These are phyloP conservation scores for Zea mays DNA, from an alignment of 176 grass and related monocot genomes.

Conservation along the genomic window Zm-B73-REFERENCE-NAM-5.0 NC_050100.1:86515001-86515500, in stretches of 20 bases:
- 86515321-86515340: no score
- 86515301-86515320: no score
- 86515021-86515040: neutral
- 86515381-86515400: no score
- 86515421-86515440: no score
- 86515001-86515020: neutral
- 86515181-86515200: neutral
- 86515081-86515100: constrained; percentile 13
- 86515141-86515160: neutral
- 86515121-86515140: neutral
- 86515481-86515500: neutral
- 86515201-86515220: neutral
- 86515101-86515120: constrained; percentile 7
- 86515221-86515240: no score
- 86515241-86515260: no score
- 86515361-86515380: no score
- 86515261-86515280: no score
- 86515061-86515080: constrained; percentile 26
- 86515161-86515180: neutral
- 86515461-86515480: constrained; percentile 17
- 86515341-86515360: no score
- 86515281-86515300: no score
- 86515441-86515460: neutral
- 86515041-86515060: neutral
- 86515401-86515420: no score